Percentiles rank a stretch among this genome's conserved stretches.
These are phyloP conservation scores for Hymenotorrendiella dingleyae DNA, from an alignment of 2,329 filamentous ascomycete species.

Conservation along the genomic window DNA sequence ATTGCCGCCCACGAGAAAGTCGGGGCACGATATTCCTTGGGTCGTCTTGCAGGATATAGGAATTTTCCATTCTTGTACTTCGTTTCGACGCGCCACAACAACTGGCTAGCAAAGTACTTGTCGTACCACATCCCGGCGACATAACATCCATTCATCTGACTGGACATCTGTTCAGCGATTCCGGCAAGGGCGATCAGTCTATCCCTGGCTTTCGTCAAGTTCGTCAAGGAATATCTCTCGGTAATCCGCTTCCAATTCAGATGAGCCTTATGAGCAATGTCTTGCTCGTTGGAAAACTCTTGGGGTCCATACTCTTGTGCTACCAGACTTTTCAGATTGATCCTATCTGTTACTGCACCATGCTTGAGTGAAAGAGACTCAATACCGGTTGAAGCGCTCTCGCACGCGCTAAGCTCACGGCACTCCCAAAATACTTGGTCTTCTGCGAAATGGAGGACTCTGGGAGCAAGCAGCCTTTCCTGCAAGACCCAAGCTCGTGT, in stretches of 20 bases:
- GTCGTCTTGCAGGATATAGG: slow-evolving; percentile 3
- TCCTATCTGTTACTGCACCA: slow-evolving; percentile 3
- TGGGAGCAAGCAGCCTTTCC: slow-evolving; percentile 15
- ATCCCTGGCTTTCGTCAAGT: not conserved
- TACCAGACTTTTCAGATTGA: slow-evolving; percentile 7
- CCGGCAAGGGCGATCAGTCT: slow-evolving; percentile 7
- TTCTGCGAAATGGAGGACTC: slow-evolving; percentile 17
- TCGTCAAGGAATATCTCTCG: slow-evolving; percentile 7
- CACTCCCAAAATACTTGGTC: slow-evolving; percentile 21
- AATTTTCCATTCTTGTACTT: slow-evolving; percentile 4
- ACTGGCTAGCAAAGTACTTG: not conserved
- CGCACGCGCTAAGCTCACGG: slow-evolving; percentile 6
- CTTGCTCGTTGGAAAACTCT: not conserved
- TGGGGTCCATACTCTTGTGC: not conserved
- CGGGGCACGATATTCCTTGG: slow-evolving; percentile 10
- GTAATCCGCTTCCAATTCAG: slow-evolving; percentile 6
- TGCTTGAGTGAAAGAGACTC: slow-evolving; percentile 2
- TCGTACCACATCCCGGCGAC: slow-evolving; percentile 4
- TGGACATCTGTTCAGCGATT: slow-evolving; percentile 8
- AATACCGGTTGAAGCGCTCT: slow-evolving; percentile 4
- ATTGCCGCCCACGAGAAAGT: slow-evolving; percentile 14
- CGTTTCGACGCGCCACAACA: slow-evolving; percentile 10
- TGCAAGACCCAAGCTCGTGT: slow-evolving; percentile 19
- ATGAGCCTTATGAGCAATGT: not conserved
- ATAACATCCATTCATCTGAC: slow-evolving; percentile 1